A percentile compares a stretch with the other conserved stretches of the same genome.
Conservation (phyloP, 495 filamentous ascomycete genomes). For the Rusavskia elegans region DNA sequence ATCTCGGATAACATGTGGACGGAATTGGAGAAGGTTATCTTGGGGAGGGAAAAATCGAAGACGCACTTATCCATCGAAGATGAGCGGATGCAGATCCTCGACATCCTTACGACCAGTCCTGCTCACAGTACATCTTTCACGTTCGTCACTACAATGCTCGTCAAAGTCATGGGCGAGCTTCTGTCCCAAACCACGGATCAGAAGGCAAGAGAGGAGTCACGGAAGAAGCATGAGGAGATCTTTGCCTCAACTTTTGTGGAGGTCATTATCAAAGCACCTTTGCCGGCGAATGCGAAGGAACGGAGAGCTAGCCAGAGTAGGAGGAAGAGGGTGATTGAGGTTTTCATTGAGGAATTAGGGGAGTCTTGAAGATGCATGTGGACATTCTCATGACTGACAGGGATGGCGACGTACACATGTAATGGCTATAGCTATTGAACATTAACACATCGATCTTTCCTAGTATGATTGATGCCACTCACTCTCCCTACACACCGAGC, state of each 20-base stretch:
- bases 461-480: too few relatives aligned
- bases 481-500: too few relatives aligned
- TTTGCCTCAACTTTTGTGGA: neutral
- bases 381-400: too few relatives aligned
- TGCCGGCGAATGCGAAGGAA: neutral
- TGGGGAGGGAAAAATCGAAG: conserved; percentile 31
- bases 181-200: conserved; percentile 10
- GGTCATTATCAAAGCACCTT: neutral
- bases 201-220: neutral
- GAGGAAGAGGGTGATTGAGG: neutral
- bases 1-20: conserved; percentile 54
- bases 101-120: conserved; percentile 53
- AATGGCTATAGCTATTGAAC: too few relatives aligned
- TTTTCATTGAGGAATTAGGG: neutral
- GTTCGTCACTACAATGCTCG: conserved; percentile 67
- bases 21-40: conserved; percentile 47
- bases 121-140: conserved; percentile 75
- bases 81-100: conserved; percentile 50
- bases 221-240: neutral
- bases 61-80: conserved; percentile 39
- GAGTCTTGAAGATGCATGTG: too few relatives aligned
- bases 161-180: conserved; percentile 32
- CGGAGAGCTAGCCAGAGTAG: neutral
- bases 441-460: too few relatives aligned
- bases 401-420: too few relatives aligned